Percentiles rank a stretch among this genome's conserved stretches.
Evolutionary conservation across 768 basidiomycete species (phyloP).

Genomic region (Boletus rubescentipes): DNA sequence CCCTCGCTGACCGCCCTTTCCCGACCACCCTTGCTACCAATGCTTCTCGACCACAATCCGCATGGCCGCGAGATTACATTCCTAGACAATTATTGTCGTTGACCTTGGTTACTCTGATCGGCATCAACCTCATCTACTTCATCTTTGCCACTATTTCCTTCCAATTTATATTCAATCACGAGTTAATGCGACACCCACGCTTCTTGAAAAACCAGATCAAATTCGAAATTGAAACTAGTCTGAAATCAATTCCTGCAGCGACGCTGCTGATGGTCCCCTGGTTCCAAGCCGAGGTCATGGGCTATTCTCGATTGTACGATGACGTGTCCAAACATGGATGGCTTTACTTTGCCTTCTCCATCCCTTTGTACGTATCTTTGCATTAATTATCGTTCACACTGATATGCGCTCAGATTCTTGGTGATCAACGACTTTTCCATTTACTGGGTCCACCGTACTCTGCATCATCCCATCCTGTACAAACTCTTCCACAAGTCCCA

Average conservation of each 20-base stretch:
- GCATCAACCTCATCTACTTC: constrained; percentile 86
- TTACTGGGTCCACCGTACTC: constrained; percentile 86
- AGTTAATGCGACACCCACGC: constrained; percentile 91
- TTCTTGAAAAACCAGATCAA: constrained; percentile 87
- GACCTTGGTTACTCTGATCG: constrained; percentile 65
- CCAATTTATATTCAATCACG: constrained; percentile 85
- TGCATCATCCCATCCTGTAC: too few relatives aligned
- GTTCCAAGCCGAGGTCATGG: constrained; percentile 90
- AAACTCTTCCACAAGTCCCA: too few relatives aligned
- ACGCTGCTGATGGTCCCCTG: constrained; percentile 83
- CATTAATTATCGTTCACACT: background rate
- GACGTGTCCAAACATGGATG: constrained; percentile 77
- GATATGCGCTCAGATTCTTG: constrained; percentile 52
- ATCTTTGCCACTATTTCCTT: constrained; percentile 81
- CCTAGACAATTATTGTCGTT: constrained; percentile 78
- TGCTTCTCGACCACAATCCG: constrained; percentile 46
- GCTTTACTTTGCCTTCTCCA: constrained; percentile 63
- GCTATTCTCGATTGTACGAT: constrained; percentile 77
- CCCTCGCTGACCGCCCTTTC: constrained; percentile 35
- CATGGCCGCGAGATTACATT: constrained; percentile 83
- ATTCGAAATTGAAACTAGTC: constrained; percentile 71
- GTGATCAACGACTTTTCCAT: constrained; percentile 89
- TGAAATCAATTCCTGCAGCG: constrained; percentile 81
- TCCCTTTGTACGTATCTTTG: constrained; percentile 55
- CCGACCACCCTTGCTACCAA: constrained; percentile 28